Conservation (phyloP, 2,329 filamentous ascomycete species). For the Thyridium curvatum region DNA sequence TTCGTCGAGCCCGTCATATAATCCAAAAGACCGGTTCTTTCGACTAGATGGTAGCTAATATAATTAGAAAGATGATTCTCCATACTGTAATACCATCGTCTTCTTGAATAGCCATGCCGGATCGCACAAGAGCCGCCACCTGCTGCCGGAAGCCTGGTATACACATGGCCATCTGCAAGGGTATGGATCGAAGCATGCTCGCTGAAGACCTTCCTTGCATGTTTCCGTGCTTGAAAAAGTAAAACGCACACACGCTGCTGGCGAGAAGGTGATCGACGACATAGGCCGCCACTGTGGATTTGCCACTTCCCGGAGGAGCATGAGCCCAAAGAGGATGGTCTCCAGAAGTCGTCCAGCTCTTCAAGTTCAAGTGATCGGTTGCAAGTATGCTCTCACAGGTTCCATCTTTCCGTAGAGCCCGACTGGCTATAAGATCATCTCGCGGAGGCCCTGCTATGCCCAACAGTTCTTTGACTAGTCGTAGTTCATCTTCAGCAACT, state of each 20-base stretch:
- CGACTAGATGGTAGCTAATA: slow-evolving; percentile 17
- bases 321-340: slow-evolving; percentile 4
- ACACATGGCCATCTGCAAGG: slow-evolving; percentile 19
- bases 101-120: slow-evolving; percentile 15
- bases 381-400: slow-evolving; percentile 8
- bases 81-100: slow-evolving; percentile 19
- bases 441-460: slow-evolving; percentile 2
- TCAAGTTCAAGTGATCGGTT: slow-evolving; percentile 1
- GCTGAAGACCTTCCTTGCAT: slow-evolving; percentile 12
- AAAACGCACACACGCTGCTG: slow-evolving; percentile 10
- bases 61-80: slow-evolving; percentile 21
- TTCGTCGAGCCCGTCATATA: slow-evolving; percentile 32
- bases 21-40: slow-evolving; percentile 25
- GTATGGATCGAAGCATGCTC: slow-evolving; percentile 19
- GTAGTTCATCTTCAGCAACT: background rate
- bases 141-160: slow-evolving; percentile 11
- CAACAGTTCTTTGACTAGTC: background rate
- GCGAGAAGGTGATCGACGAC: slow-evolving; percentile 6
- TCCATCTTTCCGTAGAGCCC: slow-evolving; percentile 4
- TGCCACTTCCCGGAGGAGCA: slow-evolving; percentile 6
- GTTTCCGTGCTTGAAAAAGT: slow-evolving; percentile 17
- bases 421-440: slow-evolving; percentile 4
- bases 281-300: slow-evolving; percentile 9
- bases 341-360: background rate
- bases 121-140: slow-evolving; percentile 15